These are phyloP conservation scores for Orbilia quercus DNA, from an alignment of 2,329 filamentous ascomycete genomes.

Conservation along the genomic window DNA sequence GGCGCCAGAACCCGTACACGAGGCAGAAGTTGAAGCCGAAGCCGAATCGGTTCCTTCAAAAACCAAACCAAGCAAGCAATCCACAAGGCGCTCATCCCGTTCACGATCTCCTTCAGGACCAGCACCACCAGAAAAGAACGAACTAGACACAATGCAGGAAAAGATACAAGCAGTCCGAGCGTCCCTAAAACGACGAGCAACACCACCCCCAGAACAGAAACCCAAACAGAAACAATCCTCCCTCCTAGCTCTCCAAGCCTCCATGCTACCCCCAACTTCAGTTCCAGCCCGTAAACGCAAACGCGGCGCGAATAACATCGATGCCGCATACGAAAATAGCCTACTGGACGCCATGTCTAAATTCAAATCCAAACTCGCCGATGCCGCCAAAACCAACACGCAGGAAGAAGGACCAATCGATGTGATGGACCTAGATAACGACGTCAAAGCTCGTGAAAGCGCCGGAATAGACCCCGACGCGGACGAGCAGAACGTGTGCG, in stretches of 20 bases:
- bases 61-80: constrained; percentile 17
- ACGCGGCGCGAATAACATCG: constrained; percentile 68
- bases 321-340: constrained; percentile 71
- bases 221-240: constrained; percentile 58
- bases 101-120: constrained; percentile 37
- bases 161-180: constrained; percentile 51
- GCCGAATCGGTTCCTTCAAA: constrained; percentile 22
- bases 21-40: neutral
- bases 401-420: constrained; percentile 58
- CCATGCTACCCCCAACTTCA: constrained; percentile 78
- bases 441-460: constrained; percentile 59
- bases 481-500: constrained; percentile 81
- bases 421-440: constrained; percentile 56
- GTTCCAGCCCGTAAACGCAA: constrained; percentile 77
- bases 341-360: constrained; percentile 78
- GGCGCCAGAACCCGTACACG: constrained; percentile 11
- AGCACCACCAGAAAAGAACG: constrained; percentile 22
- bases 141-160: constrained; percentile 41
- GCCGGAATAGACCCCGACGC: constrained; percentile 66
- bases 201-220: constrained; percentile 58
- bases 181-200: constrained; percentile 51
- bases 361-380: constrained; percentile 81
- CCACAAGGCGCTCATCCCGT: constrained; percentile 19
- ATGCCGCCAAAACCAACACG: constrained; percentile 63
- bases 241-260: constrained; percentile 69